Conservation (phyloP, 352 stramenopile genomes). For the Phytopythium montanum region DNA sequence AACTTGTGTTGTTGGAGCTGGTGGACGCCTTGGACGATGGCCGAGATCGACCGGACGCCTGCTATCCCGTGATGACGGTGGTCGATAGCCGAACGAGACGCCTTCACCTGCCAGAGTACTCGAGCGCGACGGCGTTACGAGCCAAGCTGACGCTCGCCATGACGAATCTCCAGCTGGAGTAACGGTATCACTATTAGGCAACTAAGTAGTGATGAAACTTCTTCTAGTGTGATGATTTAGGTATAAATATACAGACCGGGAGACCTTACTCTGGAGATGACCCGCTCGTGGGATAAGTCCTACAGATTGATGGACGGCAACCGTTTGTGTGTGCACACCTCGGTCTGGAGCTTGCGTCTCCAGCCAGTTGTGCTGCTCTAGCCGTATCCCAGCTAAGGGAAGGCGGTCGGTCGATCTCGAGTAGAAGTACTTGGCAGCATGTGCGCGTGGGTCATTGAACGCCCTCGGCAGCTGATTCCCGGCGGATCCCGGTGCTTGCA, state of each 20-base stretch:
- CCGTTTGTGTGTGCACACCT: neutral
- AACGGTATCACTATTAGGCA: neutral
- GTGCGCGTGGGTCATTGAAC: conserved; percentile 5
- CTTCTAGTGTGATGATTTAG: too few species aligned
- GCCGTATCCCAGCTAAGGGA: neutral
- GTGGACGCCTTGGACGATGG: conserved; percentile 33
- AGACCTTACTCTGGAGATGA: too few species aligned
- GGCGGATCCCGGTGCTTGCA: neutral
- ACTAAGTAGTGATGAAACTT: too few species aligned
- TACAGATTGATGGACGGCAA: neutral
- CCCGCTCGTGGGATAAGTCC: neutral
- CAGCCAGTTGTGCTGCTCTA: neutral
- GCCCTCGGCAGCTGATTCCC: neutral
- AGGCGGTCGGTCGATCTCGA: neutral
- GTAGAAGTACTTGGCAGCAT: neutral
- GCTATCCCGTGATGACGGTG: conserved; percentile 49
- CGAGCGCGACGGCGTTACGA: conserved; percentile 33
- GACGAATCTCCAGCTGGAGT: conserved; percentile 20
- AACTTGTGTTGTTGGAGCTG: conserved; percentile 50
- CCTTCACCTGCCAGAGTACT: conserved; percentile 64
- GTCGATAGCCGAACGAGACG: conserved; percentile 22
- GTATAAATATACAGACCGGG: conserved; percentile 5
- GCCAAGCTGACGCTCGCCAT: conserved; percentile 65
- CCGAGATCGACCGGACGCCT: conserved; percentile 48
- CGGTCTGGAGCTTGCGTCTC: neutral